phyloP scores from a whole-genome alignment of 208 protist genomes.

The Wallacemonas sp. region DNA sequence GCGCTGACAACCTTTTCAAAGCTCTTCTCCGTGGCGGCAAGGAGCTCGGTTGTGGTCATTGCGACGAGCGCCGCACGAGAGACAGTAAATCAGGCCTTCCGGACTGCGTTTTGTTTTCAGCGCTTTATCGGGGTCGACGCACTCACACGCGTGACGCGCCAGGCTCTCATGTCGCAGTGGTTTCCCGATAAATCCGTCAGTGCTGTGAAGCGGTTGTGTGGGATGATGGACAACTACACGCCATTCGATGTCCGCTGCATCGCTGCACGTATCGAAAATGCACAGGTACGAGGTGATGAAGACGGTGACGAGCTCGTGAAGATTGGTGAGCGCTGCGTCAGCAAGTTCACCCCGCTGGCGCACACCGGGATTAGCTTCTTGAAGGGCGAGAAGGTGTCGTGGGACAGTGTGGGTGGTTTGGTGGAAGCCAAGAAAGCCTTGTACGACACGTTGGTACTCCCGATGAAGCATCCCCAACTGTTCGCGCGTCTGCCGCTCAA shows the following conservation, averaged over 20 bases:
- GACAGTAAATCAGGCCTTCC: conserved; percentile 61
- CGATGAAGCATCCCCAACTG: conserved; percentile 91
- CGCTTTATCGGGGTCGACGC: conserved; percentile 60
- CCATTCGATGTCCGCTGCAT: conserved; percentile 81
- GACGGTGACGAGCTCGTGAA: conserved; percentile 23
- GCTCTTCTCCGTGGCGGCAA: conserved; percentile 19
- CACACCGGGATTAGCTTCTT: conserved; percentile 86
- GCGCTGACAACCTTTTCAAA: conserved; percentile 50
- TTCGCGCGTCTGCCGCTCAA: conserved; percentile 91
- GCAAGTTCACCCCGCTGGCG: conserved; percentile 72
- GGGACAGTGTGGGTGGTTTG: conserved; percentile 91
- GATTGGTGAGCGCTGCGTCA: conserved; percentile 33
- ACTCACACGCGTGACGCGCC: conserved; percentile 49
- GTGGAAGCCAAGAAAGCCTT: conserved; percentile 93
- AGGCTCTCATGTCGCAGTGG: conserved; percentile 53
- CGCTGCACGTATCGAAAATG: conserved; percentile 39
- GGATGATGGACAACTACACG: conserved; percentile 88
- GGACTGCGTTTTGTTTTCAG: conserved; percentile 65
- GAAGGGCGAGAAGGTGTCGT: conserved; percentile 58
- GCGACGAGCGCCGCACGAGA: conserved; percentile 73
- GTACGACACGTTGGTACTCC: conserved; percentile 94
- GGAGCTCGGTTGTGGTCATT: conserved; percentile 55
- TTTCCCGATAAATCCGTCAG: conserved; percentile 33
- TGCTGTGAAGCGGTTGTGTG: conserved; percentile 14
- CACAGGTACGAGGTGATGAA: conserved; percentile 21